Evolutionary conservation across 192 early-diverging fungal species (phyloP).

Genomic region (Glomus cerebriforme): DNA sequence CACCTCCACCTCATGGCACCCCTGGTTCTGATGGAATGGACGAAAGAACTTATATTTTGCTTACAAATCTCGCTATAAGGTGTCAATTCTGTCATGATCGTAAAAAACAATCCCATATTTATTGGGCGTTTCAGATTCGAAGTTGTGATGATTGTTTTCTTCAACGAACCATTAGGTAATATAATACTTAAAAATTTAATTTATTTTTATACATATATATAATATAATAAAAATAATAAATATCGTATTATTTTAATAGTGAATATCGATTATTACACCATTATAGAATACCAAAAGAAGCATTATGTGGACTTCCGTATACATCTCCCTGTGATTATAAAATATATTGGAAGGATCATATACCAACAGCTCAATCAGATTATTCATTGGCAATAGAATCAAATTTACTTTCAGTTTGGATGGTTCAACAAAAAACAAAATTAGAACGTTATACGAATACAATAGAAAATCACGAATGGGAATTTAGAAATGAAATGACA

Average conservation of each 20-base stretch:
- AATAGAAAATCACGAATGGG: constrained; percentile 3
- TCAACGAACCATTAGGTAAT: constrained; percentile 12
- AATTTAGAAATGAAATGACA: constrained; percentile 10
- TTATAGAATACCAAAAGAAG: neutral
- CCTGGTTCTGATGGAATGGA: constrained; percentile 1
- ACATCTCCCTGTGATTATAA: neutral
- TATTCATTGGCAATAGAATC: neutral
- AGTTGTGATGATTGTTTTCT: constrained; percentile 8
- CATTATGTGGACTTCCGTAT: constrained; percentile 3
- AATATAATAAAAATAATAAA: neutral
- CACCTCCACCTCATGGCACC: neutral
- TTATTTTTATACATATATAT: neutral
- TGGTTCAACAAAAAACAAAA: neutral
- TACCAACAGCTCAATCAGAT: neutral
- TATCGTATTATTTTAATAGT: neutral
- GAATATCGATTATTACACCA: neutral
- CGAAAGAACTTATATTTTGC: constrained; percentile 4
- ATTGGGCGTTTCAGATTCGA: constrained; percentile 15
- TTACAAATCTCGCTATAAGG: neutral
- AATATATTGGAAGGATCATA: constrained; percentile 15
- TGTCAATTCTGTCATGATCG: constrained; percentile 16
- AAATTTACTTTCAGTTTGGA: neutral
- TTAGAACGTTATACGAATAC: neutral
- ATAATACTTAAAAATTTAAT: too few relatives aligned
- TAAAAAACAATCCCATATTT: neutral